These are phyloP conservation scores for Umbilicaria muhlenbergii DNA, from an alignment of 495 filamentous ascomycete species.

Conservation along the genomic window DNA sequence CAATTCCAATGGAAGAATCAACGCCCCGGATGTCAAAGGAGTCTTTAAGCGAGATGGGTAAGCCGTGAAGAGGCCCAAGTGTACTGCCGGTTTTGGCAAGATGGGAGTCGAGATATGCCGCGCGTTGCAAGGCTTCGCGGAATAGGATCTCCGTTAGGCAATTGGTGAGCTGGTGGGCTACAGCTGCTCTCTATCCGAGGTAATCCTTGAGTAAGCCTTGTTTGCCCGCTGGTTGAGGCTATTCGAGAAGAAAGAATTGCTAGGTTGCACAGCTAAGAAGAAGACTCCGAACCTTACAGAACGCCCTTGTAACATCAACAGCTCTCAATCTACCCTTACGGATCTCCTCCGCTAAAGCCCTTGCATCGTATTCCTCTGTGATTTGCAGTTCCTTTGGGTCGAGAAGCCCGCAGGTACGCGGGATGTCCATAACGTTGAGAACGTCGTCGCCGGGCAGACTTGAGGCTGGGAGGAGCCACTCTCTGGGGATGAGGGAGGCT, in stretches of 20 bases:
- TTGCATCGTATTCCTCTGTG: constrained; percentile 40
- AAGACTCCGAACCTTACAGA: constrained; percentile 38
- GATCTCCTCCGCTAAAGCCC: constrained; percentile 19
- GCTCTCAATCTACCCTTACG: constrained; percentile 24
- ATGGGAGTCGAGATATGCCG: constrained; percentile 40
- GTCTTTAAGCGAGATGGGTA: constrained; percentile 53
- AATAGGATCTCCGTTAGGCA: constrained; percentile 57
- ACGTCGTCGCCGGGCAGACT: constrained; percentile 7
- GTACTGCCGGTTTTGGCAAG: constrained; percentile 29
- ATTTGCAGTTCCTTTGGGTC: constrained; percentile 36
- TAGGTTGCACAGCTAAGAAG: constrained; percentile 8
- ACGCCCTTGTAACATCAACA: constrained; percentile 37
- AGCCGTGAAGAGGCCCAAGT: constrained; percentile 48
- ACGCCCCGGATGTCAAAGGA: constrained; percentile 44
- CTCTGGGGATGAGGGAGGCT: constrained; percentile 26
- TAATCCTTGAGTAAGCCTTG: no score
- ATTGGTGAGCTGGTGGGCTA: constrained; percentile 49
- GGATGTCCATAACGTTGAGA: constrained; percentile 27
- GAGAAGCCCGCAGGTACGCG: constrained; percentile 35
- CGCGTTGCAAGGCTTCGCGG: constrained; percentile 38
- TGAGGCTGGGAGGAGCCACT: constrained; percentile 23
- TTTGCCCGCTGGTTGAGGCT: no score
- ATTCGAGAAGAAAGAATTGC: not conserved
- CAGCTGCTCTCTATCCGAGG: constrained; percentile 33
- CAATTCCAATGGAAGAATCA: constrained; percentile 42